phyloP scores from a whole-genome alignment of 2,329 filamentous ascomycete genomes.

The Rutstroemia sp. region DNA sequence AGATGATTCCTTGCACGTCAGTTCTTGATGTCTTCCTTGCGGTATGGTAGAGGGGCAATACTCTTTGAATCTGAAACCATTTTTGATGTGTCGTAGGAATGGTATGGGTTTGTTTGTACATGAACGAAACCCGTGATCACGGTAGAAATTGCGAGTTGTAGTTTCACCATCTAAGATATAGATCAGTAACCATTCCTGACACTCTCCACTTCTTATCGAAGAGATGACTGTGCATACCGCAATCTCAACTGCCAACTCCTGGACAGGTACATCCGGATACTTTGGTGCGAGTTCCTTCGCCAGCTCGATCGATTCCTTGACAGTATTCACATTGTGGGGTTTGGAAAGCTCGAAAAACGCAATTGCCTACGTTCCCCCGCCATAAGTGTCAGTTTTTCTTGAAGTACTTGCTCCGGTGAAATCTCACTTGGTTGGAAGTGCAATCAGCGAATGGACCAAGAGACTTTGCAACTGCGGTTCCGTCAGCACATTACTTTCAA shows the following conservation, averaged over 20 bases:
- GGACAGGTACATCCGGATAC: constrained; percentile 30
- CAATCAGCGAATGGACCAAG: constrained; percentile 45
- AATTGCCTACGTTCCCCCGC: constrained; percentile 35
- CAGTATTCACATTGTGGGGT: constrained; percentile 31
- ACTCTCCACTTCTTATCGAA: not conserved
- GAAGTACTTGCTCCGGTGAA: not conserved
- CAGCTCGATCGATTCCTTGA: constrained; percentile 32
- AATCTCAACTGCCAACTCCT: constrained; percentile 49
- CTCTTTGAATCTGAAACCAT: constrained; percentile 45
- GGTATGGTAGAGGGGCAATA: constrained; percentile 26
- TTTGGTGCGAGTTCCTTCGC: constrained; percentile 28
- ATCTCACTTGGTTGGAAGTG: constrained; percentile 44
- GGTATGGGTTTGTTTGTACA: constrained; percentile 53
- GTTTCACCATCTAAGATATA: constrained; percentile 41
- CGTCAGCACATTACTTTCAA: not conserved
- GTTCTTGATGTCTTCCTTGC: not conserved
- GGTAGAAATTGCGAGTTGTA: constrained; percentile 44
- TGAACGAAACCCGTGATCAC: constrained; percentile 46
- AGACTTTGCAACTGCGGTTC: constrained; percentile 34
- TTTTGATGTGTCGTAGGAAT: constrained; percentile 42
- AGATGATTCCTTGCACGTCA: constrained; percentile 39
- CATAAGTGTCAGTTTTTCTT: not conserved
- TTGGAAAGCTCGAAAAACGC: constrained; percentile 40
- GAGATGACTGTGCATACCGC: constrained; percentile 33
- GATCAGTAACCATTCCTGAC: not conserved